Evolutionary conservation across 2,329 filamentous ascomycete genomes (phyloP), one percentile per base, ranked within the genome.

Genomic region (Calycina marina): DNA sequence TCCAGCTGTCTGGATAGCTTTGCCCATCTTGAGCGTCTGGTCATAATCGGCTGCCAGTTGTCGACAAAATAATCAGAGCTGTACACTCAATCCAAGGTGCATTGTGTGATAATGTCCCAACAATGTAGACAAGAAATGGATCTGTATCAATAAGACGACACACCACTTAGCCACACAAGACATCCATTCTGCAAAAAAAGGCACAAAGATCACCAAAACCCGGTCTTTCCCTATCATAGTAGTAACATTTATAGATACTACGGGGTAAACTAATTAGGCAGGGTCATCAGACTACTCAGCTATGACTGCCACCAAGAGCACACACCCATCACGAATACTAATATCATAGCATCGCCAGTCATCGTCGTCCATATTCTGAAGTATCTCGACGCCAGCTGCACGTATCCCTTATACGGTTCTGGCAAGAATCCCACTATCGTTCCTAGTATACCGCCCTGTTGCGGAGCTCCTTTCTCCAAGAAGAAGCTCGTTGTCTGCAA

Each of bases 401-500:
- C 52, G 48, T 77, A 79, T 4, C 69, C 66, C 46, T 63, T 69
- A 34, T 70, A 65, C 1, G 71, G 70, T 43, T 68, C 64, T 2
- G 81, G 81, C 41, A 88, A 50, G 45, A 84, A 71, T 4, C 70
- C 66, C 4, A 67, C 61, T 25, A 77, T 57, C 14, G 66, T 77
- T 40, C 72, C 73, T 39, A 83, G 44, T 36, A 80, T 65, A 3
- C 78, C 77, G 15, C 61, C 56, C 3, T 68, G 69, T 38, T 69
- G 68, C 28, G 67, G 24, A 26, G 59, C 54, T 12, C 55, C 67
- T 44, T 69, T 71, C 45, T 84, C 78, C 31, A 83, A 49, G 44
- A 84, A 72, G 51, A 77, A 81, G 14, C 80, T 63, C 17, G 69
- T 74, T 2, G 72, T 77, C 41, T 88, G 70, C 40, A 88, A 60